Percentiles rank a stretch among this genome's conserved stretches.
These are phyloP conservation scores for Trichoderma semiorbis DNA, from an alignment of 2,329 filamentous ascomycete genomes.

Conservation along the genomic window DNA sequence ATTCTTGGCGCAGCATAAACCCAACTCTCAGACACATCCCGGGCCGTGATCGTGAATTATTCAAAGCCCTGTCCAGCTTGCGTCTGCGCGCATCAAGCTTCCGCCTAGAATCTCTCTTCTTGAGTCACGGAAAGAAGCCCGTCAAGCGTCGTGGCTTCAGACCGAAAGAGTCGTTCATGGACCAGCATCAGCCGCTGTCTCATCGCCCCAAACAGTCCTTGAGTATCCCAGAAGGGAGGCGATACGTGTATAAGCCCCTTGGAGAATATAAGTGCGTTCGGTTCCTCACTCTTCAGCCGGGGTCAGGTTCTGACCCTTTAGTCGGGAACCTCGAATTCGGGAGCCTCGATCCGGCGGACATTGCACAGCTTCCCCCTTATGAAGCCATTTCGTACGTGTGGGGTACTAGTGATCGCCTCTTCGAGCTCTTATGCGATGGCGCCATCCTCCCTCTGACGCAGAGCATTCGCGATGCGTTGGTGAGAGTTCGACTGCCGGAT, in stretches of 20 bases:
- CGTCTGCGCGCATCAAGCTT: neutral
- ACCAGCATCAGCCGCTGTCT: neutral
- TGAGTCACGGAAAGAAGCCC: neutral
- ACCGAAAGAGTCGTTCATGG: neutral
- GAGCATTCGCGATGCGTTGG: constrained; percentile 32
- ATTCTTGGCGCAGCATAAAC: neutral
- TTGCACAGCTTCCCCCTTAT: constrained; percentile 22
- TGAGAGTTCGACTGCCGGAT: constrained; percentile 27
- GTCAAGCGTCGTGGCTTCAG: neutral
- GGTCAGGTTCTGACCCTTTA: constrained; percentile 28
- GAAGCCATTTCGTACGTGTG: constrained; percentile 38
- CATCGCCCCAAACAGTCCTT: neutral
- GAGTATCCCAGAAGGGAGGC: neutral
- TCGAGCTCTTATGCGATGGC: constrained; percentile 26
- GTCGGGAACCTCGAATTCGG: constrained; percentile 27
- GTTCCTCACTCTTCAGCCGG: constrained; percentile 33
- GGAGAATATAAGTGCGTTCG: constrained; percentile 26
- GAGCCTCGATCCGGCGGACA: constrained; percentile 23
- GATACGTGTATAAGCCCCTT: constrained; percentile 25
- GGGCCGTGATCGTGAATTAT: neutral
- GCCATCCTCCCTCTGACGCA: constrained; percentile 28
- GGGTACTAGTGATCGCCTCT: constrained; percentile 27
- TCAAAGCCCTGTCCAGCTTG: no score
- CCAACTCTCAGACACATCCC: neutral
- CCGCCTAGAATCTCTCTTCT: neutral